A percentile compares a stretch with the other conserved stretches of the same genome.
Conservation (phyloP, 1,139 yeast species). For the Scheffersomyces segobiensis region DNA sequence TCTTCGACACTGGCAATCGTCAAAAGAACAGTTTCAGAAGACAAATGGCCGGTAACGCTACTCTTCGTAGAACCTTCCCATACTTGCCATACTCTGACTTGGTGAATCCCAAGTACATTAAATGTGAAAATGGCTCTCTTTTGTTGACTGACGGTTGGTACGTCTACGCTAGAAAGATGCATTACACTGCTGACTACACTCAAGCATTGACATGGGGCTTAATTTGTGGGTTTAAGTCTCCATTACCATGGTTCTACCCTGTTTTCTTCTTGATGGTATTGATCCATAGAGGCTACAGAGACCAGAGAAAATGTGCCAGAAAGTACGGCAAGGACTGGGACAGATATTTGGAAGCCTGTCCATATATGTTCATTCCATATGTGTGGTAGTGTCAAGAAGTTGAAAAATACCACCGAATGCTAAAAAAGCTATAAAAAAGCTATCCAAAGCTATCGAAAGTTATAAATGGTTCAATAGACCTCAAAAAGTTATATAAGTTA, state of each 20-base stretch:
- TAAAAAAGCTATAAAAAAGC: not conserved
- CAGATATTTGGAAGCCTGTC: constrained; percentile 81
- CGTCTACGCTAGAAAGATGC: constrained; percentile 86
- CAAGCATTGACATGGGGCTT: constrained; percentile 93
- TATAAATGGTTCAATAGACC: too few relatives aligned
- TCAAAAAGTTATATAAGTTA: not conserved
- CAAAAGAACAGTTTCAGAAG: constrained; percentile 95
- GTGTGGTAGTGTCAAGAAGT: constrained; percentile 49
- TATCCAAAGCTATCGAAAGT: not conserved
- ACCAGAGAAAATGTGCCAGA: constrained; percentile 74
- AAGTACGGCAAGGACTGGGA: constrained; percentile 97
- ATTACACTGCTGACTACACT: constrained; percentile 91
- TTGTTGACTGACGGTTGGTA: constrained; percentile 94
- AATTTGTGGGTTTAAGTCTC: constrained; percentile 81
- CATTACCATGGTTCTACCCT: constrained; percentile 97
- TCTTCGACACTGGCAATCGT: constrained; percentile 93
- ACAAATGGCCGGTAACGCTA: constrained; percentile 74
- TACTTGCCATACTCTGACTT: constrained; percentile 82
- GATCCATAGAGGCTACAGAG: constrained; percentile 86
- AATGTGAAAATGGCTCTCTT: constrained; percentile 79
- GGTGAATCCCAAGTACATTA: constrained; percentile 79
- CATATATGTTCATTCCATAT: constrained; percentile 88
- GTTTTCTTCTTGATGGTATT: constrained; percentile 83
- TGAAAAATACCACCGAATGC: not conserved
- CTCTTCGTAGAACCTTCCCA: constrained; percentile 86